Conservation (phyloP, 2,329 filamentous ascomycete species). For the Colletotrichum musae region DNA sequence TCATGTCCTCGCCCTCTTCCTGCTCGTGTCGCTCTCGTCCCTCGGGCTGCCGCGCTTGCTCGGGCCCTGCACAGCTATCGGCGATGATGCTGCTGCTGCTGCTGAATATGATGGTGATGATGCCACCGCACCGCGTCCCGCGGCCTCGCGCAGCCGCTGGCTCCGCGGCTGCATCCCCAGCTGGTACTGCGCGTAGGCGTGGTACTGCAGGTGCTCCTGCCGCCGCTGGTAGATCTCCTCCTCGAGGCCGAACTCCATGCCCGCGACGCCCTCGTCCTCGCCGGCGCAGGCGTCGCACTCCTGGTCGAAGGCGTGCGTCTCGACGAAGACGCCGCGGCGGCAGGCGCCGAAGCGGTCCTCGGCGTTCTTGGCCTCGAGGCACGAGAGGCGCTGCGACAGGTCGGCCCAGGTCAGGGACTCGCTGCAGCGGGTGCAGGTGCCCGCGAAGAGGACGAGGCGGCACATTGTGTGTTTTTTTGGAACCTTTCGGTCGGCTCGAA, state of each 20-base stretch:
- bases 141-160: no score
- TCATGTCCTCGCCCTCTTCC: constrained; percentile 38
- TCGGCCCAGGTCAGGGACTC: constrained; percentile 59
- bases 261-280: constrained; percentile 59
- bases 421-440: constrained; percentile 60
- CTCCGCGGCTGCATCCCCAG: neutral
- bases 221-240: constrained; percentile 24
- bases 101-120: neutral
- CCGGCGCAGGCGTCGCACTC: constrained; percentile 62
- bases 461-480: constrained; percentile 54
- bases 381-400: constrained; percentile 61
- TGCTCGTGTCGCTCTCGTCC: constrained; percentile 22
- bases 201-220: constrained; percentile 16
- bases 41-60: constrained; percentile 15
- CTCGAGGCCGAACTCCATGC: constrained; percentile 51
- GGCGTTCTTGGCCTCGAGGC: constrained; percentile 65
- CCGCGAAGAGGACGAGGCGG: constrained; percentile 61
- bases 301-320: constrained; percentile 63
- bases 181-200: constrained; percentile 17
- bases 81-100: neutral
- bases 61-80: neutral
- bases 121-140: no score
- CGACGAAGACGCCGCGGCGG: constrained; percentile 55
- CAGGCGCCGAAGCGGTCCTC: constrained; percentile 60
- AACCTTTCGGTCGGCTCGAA: neutral